Conservation (phyloP, 106 monocot species). For the Allium sativum region DNA sequence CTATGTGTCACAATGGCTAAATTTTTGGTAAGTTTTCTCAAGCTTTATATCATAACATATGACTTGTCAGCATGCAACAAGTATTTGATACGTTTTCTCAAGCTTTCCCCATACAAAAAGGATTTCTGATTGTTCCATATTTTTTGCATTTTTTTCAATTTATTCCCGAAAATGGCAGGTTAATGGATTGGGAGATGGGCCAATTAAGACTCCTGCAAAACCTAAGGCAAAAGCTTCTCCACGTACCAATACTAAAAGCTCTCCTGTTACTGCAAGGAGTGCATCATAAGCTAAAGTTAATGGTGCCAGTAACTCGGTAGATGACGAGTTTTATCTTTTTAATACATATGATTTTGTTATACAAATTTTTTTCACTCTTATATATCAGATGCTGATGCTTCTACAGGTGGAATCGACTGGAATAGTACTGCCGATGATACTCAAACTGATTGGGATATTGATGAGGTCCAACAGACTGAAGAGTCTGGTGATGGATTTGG, state of each 20-base stretch:
- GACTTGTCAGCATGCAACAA: too few species aligned
- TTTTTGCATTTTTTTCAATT: not conserved
- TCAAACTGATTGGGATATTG: too few species aligned
- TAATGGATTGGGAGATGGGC: constrained; percentile 25
- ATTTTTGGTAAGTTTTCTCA: too few species aligned
- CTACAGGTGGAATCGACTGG: too few species aligned
- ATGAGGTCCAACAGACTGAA: too few species aligned
- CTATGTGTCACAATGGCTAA: too few species aligned
- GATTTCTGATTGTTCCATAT: constrained; percentile 6
- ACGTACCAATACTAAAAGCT: constrained; percentile 15
- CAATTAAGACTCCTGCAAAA: not conserved
- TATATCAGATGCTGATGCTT: too few species aligned
- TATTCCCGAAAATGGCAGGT: constrained; percentile 19
- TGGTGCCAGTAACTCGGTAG: constrained; percentile 25
- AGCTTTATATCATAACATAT: too few species aligned
- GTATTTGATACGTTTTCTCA: not conserved
- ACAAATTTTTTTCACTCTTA: too few species aligned
- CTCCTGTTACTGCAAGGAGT: constrained; percentile 1
- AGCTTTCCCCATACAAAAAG: not conserved
- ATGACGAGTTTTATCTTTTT: constrained; percentile 18
- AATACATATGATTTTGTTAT: not conserved
- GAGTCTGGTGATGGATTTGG: too few species aligned
- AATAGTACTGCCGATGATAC: not conserved
- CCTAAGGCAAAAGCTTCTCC: constrained; percentile 1
- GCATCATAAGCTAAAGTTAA: constrained; percentile 14